phyloP scores from a whole-genome alignment of 345 rosid genomes.

The Pelargonium nanum region DNA sequence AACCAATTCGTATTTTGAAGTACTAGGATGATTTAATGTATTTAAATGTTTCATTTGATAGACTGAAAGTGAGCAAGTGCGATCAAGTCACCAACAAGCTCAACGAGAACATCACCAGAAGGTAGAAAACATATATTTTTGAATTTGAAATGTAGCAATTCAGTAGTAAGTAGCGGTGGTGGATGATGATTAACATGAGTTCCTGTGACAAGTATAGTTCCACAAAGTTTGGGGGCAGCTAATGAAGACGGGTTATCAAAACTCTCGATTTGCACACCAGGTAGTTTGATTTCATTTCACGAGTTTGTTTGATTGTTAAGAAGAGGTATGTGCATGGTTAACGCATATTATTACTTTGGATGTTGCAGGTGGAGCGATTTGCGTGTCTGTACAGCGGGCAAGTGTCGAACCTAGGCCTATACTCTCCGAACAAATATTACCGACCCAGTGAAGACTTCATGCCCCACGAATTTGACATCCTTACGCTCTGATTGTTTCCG shows the following conservation, averaged over 20 bases:
- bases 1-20: neutral
- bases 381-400: constrained; percentile 94
- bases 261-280: constrained; percentile 89
- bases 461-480: constrained; percentile 85
- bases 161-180: neutral
- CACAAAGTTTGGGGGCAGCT: constrained; percentile 87
- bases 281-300: constrained; percentile 14
- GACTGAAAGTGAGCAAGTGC: constrained; percentile 35
- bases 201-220: constrained; percentile 33
- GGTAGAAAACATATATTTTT: constrained; percentile 21
- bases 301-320: too few species aligned
- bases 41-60: constrained; percentile 18
- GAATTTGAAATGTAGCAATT: neutral
- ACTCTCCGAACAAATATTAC: constrained; percentile 89
- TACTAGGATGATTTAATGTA: neutral
- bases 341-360: neutral
- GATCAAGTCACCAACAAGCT: constrained; percentile 43
- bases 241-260: constrained; percentile 85
- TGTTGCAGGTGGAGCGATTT: constrained; percentile 85
- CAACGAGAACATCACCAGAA: constrained; percentile 58
- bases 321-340: too few species aligned
- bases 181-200: too few species aligned
- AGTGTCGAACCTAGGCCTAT: constrained; percentile 77
- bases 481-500: constrained; percentile 54
- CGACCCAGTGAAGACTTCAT: constrained; percentile 87